phyloP scores from a whole-genome alignment of 2,329 filamentous ascomycete species.

The Fusarium sulawesiense region DNA sequence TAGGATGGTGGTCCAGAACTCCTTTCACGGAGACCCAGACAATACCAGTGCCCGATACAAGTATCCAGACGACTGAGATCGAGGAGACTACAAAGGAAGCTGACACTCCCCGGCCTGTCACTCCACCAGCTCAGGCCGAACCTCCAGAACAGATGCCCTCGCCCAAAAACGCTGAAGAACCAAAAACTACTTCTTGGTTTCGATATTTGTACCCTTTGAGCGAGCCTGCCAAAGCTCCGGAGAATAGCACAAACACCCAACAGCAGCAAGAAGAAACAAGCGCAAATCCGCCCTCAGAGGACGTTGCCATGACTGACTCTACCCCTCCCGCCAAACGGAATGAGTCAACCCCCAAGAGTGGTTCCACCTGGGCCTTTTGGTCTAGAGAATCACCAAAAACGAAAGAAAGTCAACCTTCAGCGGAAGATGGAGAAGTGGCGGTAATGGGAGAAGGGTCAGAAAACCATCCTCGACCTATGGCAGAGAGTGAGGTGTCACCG shows the following conservation, averaged over 20 bases:
- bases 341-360: constrained; percentile 58
- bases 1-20: constrained; percentile 62
- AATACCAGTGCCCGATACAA: constrained; percentile 1
- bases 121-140: constrained; percentile 39
- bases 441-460: constrained; percentile 68
- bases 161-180: constrained; percentile 27
- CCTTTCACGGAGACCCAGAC: constrained; percentile 44
- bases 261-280: constrained; percentile 25
- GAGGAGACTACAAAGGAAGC: constrained; percentile 28
- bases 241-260: constrained; percentile 16
- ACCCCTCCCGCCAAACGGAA: constrained; percentile 48
- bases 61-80: constrained; percentile 28
- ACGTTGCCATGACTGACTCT: constrained; percentile 59
- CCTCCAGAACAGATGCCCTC: constrained; percentile 28
- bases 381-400: constrained; percentile 66
- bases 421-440: constrained; percentile 65
- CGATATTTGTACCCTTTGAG: constrained; percentile 52
- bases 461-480: constrained; percentile 62
- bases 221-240: constrained; percentile 27
- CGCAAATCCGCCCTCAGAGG: constrained; percentile 46
- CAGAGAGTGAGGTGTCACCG: constrained; percentile 56
- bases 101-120: constrained; percentile 35
- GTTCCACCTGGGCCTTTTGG: constrained; percentile 86
- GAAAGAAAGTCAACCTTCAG: constrained; percentile 47
- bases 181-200: constrained; percentile 53